Evolutionary conservation across 305 asterid species (phyloP).

Genomic region (Coffea humblotiana): DNA sequence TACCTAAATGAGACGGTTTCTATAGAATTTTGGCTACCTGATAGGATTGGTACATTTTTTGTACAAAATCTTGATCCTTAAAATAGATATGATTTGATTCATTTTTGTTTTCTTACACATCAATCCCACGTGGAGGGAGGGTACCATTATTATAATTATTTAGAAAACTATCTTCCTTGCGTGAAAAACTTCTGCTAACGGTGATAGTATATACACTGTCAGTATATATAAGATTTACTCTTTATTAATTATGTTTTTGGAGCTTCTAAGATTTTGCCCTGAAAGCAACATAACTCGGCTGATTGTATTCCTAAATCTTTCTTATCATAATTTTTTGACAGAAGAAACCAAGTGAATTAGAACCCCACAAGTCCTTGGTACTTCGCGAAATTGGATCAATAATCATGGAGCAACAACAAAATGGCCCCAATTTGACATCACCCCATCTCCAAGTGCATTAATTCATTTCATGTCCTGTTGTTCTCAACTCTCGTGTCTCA

Average conservation of each 20-base stretch:
- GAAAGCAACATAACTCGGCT: neutral
- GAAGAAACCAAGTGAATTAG: neutral
- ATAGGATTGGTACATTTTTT: neutral
- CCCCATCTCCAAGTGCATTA: neutral
- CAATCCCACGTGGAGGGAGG: neutral
- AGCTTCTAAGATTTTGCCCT: neutral
- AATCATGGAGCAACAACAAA: neutral
- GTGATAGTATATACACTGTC: too few relatives aligned
- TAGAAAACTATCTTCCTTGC: neutral
- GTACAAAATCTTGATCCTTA: neutral
- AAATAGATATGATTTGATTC: neutral
- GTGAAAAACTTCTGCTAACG: neutral
- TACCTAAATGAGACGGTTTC: neutral
- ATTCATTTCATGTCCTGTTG: neutral
- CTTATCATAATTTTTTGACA: neutral
- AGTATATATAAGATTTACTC: too few relatives aligned
- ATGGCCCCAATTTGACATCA: conserved; percentile 9
- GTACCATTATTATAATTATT: neutral
- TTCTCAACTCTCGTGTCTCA: neutral
- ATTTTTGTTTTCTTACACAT: neutral
- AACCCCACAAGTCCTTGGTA: neutral
- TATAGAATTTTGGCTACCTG: neutral
- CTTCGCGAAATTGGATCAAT: neutral
- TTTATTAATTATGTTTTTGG: neutral
- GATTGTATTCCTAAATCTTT: neutral